Percentiles rank a stretch among this genome's conserved stretches.
Evolutionary conservation across 2,329 filamentous ascomycete species (phyloP).

Genomic region (Akanthomyces uredinophilus): DNA sequence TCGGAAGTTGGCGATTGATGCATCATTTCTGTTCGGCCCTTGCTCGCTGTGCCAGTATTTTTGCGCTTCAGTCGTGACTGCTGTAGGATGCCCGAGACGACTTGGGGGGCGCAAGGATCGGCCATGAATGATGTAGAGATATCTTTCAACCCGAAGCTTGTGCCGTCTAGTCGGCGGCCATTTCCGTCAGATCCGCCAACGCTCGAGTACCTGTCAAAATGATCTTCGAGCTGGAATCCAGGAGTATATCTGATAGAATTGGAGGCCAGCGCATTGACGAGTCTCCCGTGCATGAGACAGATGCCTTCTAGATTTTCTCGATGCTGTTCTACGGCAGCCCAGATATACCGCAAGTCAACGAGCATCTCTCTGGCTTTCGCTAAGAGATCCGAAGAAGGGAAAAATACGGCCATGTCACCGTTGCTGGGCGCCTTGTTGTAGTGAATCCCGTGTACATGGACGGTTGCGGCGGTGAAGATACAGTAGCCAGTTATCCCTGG

Average conservation of each 20-base stretch:
- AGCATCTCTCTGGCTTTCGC: constrained; percentile 76
- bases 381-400: constrained; percentile 61
- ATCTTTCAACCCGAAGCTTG: constrained; percentile 67
- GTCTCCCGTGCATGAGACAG: constrained; percentile 71
- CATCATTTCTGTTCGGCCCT: constrained; percentile 36
- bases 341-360: constrained; percentile 66
- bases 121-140: constrained; percentile 55
- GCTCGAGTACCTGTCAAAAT: constrained; percentile 72
- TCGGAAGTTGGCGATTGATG: constrained; percentile 26
- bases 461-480: constrained; percentile 78
- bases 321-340: constrained; percentile 76
- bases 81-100: constrained; percentile 38
- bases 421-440: constrained; percentile 54
- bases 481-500: constrained; percentile 83
- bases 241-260: constrained; percentile 67
- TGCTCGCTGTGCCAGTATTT: constrained; percentile 35
- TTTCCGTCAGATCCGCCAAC: constrained; percentile 54
- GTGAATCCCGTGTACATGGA: constrained; percentile 80
- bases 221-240: constrained; percentile 80
- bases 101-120: constrained; percentile 49
- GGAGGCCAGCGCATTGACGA: constrained; percentile 66
- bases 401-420: constrained; percentile 58
- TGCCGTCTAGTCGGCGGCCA: constrained; percentile 62
- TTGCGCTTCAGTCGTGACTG: constrained; percentile 46
- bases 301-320: constrained; percentile 72